A percentile compares a stretch with the other conserved stretches of the same genome.
Evolutionary conservation across 805 yeast species (phyloP).

Genomic region (Debaryomyces hansenii): DNA sequence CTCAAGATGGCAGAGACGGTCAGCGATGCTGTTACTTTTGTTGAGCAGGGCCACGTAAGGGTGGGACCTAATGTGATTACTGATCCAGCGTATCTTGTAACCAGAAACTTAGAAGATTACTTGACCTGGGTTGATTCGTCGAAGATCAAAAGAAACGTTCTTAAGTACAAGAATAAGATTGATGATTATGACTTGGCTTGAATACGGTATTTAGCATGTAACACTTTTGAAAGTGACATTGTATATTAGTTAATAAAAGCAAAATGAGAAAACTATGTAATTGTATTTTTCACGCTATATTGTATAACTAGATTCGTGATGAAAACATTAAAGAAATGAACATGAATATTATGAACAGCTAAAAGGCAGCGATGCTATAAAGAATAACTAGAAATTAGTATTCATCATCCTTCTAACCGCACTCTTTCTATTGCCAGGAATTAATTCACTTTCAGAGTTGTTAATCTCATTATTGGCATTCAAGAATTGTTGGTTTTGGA

Average conservation of each 20-base stretch:
- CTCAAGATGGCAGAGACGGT: slow-evolving; percentile 90
- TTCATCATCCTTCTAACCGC: slow-evolving; percentile 45
- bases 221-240: background rate
- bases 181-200: slow-evolving; percentile 60
- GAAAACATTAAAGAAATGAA: too few species aligned
- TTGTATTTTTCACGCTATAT: too few species aligned
- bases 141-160: slow-evolving; percentile 86
- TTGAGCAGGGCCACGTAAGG: slow-evolving; percentile 97
- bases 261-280: background rate
- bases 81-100: slow-evolving; percentile 92
- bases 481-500: slow-evolving; percentile 4
- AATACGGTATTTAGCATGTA: too few species aligned
- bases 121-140: slow-evolving; percentile 97
- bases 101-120: slow-evolving; percentile 93
- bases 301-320: too few species aligned
- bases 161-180: slow-evolving; percentile 76
- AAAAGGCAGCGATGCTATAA: too few species aligned
- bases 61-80: slow-evolving; percentile 96
- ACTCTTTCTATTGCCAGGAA: slow-evolving; percentile 40
- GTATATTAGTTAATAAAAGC: background rate
- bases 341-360: too few species aligned
- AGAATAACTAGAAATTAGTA: slow-evolving; percentile 23
- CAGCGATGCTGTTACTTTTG: slow-evolving; percentile 83
- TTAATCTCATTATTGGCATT: background rate
- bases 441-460: slow-evolving; percentile 29